phyloP scores from a whole-genome alignment of 129 eudicot genomes.

The Flaveria robusta region DNA sequence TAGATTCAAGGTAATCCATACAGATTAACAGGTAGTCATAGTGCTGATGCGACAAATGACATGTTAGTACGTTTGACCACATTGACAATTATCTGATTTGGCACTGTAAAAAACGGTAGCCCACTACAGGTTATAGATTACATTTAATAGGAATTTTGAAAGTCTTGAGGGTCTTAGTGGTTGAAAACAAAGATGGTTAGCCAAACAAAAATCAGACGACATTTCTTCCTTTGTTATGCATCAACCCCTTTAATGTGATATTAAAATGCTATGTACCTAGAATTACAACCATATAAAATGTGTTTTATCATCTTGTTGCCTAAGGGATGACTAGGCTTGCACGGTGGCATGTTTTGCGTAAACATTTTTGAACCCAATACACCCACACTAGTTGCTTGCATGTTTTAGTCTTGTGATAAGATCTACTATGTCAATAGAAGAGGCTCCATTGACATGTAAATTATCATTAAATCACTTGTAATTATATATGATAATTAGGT shows the following conservation, averaged over 20 bases:
- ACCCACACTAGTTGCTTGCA: not conserved
- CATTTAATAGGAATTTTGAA: not conserved
- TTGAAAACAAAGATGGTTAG: not conserved
- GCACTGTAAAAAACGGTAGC: not conserved
- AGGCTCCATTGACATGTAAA: not conserved
- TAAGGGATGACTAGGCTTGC: constrained; percentile 23
- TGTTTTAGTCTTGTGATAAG: not conserved
- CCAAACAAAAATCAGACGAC: not conserved
- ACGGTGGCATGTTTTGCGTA: constrained; percentile 13
- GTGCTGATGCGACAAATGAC: not conserved
- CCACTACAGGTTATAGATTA: not conserved
- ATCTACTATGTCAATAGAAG: not conserved
- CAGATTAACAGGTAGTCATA: not conserved
- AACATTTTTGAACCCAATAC: constrained; percentile 1
- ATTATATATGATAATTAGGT: constrained; percentile 48
- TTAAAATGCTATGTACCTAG: not conserved
- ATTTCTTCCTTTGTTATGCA: not conserved
- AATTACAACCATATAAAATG: constrained; percentile 1
- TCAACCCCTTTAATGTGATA: not conserved
- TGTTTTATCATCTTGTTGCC: constrained; percentile 6
- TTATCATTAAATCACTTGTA: not conserved
- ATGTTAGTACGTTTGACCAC: not conserved
- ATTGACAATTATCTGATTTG: not conserved
- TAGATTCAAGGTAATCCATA: not conserved
- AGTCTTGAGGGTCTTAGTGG: not conserved